These are phyloP conservation scores for Coemansia umbellata DNA, from an alignment of 192 early-diverging fungal species.

Conservation along the genomic window DNA sequence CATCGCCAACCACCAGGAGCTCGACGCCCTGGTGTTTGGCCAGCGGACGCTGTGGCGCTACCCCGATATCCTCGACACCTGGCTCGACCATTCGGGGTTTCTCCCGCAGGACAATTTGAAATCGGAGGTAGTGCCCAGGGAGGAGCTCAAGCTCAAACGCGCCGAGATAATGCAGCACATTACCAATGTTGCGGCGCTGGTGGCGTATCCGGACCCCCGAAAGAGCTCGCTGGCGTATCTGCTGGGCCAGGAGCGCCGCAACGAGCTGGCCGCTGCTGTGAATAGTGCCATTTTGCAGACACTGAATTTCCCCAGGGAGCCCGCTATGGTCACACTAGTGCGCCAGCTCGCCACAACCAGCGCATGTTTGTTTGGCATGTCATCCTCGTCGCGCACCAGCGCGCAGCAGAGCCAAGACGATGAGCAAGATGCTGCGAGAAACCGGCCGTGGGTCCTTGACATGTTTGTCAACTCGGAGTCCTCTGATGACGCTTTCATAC, in stretches of 20 bases:
- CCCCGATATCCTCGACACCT: conserved; percentile 36
- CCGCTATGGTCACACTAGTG: conserved; percentile 29
- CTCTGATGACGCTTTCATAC: conserved; percentile 1
- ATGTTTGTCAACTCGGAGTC: conserved; percentile 41
- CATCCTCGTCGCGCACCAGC: not conserved
- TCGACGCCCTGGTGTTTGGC: conserved; percentile 38
- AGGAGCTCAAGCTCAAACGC: conserved; percentile 31
- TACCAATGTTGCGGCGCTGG: conserved; percentile 37
- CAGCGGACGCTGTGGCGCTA: conserved; percentile 39
- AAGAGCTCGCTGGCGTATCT: conserved; percentile 33
- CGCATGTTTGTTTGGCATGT: conserved; percentile 23
- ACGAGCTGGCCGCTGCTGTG: conserved; percentile 27
- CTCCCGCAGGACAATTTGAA: no score
- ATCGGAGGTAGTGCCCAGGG: conserved; percentile 28
- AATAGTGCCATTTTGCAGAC: conserved; percentile 31
- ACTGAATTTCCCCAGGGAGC: conserved; percentile 30
- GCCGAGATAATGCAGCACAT: conserved; percentile 44
- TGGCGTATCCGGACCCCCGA: conserved; percentile 32
- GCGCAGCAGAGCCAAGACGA: not conserved
- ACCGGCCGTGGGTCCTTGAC: conserved; percentile 33
- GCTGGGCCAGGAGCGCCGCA: conserved; percentile 21
- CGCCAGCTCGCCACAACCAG: conserved; percentile 42
- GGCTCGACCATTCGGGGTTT: conserved; percentile 25
- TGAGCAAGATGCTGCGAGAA: not conserved
- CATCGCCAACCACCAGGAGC: conserved; percentile 26